These are phyloP conservation scores for Spergularia bocconei DNA, from an alignment of 148 eudicot genomes.

Conservation along the genomic window DNA sequence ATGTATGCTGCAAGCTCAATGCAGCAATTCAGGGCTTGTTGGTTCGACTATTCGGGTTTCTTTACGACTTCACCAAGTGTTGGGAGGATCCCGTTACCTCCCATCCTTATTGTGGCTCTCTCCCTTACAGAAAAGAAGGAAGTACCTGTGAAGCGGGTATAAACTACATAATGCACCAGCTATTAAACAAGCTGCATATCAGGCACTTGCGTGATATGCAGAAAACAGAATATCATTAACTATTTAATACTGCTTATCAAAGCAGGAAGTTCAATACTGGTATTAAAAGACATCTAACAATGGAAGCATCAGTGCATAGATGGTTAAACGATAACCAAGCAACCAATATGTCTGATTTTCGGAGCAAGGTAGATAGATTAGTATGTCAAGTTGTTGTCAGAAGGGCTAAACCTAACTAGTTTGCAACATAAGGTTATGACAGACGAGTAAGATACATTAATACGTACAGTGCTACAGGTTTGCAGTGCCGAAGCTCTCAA, in stretches of 20 bases:
- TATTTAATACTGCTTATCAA: neutral
- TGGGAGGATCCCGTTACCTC: too few species aligned
- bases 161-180: neutral
- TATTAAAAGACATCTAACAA: neutral
- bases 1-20: neutral
- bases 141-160: too few species aligned
- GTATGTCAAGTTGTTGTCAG: neutral
- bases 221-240: neutral
- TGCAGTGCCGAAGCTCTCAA: slow-evolving; percentile 34
- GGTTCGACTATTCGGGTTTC: too few species aligned
- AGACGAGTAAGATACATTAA: neutral
- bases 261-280: neutral
- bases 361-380: neutral
- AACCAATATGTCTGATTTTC: neutral
- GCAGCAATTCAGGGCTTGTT: neutral
- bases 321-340: neutral
- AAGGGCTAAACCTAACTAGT: neutral
- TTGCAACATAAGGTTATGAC: too few species aligned
- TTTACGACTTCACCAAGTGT: too few species aligned
- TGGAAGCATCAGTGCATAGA: neutral
- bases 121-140: too few species aligned
- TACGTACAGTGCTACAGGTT: slow-evolving; percentile 11
- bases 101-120: too few species aligned
- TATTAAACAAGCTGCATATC: neutral
- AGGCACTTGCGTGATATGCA: neutral